These are phyloP conservation scores for Laguncularia racemosa DNA, from an alignment of 345 rosid species.

Conservation along the genomic window DNA sequence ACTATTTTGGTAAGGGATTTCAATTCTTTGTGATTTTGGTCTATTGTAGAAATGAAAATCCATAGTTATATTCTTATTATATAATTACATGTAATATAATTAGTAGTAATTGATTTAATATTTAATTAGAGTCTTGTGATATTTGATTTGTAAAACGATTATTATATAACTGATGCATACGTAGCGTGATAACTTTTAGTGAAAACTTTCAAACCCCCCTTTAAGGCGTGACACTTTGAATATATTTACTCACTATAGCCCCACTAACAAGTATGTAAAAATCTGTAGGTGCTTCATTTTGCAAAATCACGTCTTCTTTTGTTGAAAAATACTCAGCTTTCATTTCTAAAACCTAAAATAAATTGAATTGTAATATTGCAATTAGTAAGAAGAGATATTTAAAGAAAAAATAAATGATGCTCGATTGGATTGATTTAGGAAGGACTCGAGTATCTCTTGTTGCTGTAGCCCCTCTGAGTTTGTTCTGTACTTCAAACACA, in stretches of 20 bases:
- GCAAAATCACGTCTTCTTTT: slow-evolving; percentile 76
- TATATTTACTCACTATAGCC: slow-evolving; percentile 44
- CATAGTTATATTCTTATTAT: too few relatives aligned
- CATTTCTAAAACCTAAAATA: slow-evolving; percentile 69
- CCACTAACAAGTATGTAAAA: slow-evolving; percentile 68
- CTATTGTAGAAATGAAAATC: too few relatives aligned
- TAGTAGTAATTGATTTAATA: too few relatives aligned
- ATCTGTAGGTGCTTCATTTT: slow-evolving; percentile 81
- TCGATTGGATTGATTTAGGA: slow-evolving; percentile 73
- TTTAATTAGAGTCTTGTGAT: too few relatives aligned
- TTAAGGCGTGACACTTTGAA: too few relatives aligned
- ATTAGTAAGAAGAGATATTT: background rate
- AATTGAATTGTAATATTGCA: slow-evolving; percentile 1
- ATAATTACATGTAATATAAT: too few relatives aligned
- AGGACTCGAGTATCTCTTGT: slow-evolving; percentile 75
- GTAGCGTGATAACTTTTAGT: too few relatives aligned
- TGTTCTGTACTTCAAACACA: slow-evolving; percentile 60
- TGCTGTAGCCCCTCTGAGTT: slow-evolving; percentile 77
- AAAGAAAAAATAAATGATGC: slow-evolving; percentile 19
- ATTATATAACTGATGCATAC: too few relatives aligned
- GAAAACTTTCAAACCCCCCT: too few relatives aligned
- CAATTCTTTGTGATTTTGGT: too few relatives aligned
- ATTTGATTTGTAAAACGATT: too few relatives aligned
- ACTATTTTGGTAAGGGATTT: too few relatives aligned
- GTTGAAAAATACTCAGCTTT: slow-evolving; percentile 83